Percentiles rank a stretch among this genome's conserved stretches.
Conservation (phyloP, 2,329 filamentous ascomycete genomes). For the Emmonsiellopsis sp. region DNA sequence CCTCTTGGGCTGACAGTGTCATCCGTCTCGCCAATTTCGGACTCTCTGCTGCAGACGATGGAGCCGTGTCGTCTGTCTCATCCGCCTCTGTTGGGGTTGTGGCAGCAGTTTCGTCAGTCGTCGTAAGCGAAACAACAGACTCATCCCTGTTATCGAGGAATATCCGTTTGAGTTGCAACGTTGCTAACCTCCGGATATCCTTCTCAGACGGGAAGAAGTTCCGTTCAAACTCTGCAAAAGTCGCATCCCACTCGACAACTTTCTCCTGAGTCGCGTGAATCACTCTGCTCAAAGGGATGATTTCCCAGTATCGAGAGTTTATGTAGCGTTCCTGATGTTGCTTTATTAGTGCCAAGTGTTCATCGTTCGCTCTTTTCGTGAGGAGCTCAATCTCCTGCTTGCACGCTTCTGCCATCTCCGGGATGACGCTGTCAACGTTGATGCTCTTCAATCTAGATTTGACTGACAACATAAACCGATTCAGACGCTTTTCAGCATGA, state of each 20-base stretch:
- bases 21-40: slow-evolving; percentile 28
- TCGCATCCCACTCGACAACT: slow-evolving; percentile 84
- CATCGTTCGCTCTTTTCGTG: slow-evolving; percentile 70
- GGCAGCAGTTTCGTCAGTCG: slow-evolving; percentile 57
- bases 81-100: slow-evolving; percentile 34
- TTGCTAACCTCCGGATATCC: slow-evolving; percentile 84
- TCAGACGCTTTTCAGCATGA: slow-evolving; percentile 71
- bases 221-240: slow-evolving; percentile 81
- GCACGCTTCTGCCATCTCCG: slow-evolving; percentile 76
- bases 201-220: slow-evolving; percentile 93
- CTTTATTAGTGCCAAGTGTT: slow-evolving; percentile 62
- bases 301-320: slow-evolving; percentile 90
- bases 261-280: slow-evolving; percentile 87
- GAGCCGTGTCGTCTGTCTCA: slow-evolving; percentile 18
- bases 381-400: slow-evolving; percentile 71
- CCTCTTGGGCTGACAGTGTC: slow-evolving; percentile 51
- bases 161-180: slow-evolving; percentile 86
- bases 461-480: slow-evolving; percentile 80
- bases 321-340: slow-evolving; percentile 87
- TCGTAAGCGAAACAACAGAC: slow-evolving; percentile 63
- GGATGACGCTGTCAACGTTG: slow-evolving; percentile 79
- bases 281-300: slow-evolving; percentile 84
- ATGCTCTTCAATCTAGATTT: slow-evolving; percentile 77
- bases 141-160: slow-evolving; percentile 73
- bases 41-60: slow-evolving; percentile 19